Base-by-base conservation (phyloP, 768 basidiomycete genomes). In the Dendrothele bispora region DNA sequence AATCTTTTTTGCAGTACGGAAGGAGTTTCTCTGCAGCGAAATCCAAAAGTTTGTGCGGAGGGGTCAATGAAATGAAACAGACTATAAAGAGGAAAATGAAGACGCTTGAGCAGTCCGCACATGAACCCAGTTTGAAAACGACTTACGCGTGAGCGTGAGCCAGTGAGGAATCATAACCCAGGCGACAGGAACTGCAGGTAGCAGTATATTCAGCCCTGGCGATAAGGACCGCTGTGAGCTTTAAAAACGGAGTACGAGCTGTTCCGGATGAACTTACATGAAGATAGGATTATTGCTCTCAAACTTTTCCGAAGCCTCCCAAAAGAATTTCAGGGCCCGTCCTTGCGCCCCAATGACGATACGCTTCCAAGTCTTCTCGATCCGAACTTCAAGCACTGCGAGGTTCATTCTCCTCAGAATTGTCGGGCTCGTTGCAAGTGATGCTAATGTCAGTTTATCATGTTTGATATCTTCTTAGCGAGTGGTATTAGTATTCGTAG, bases 21-120 rank as follows among this genome's bases (percentile, higher is more conserved):
- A 74, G 67, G 50, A 79, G 64, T 43, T 80, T 75, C 59, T 80
- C 75, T 7, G 73, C 76, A 32, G 71, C 74, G 54, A 66, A 80
- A 46, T 81, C 77, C 41, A 80, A 72, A 7, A 79, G 59, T 18
- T 70, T 71, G 47, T 73, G 74, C 20, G 80, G 67, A 2, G 79
- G 74, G 15, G 81, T 70, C 36, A 80, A 73, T 8, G 77, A 61
- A 39, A 78, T 46, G 56, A 79, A 75, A 46, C 65, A 74, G 8
- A 78, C 75, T 79, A 39, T 12, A n/a, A 42, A 20, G 12, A 39
- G 22, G n/a, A 28, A 6, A 37, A n/a, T 40, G 20, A n/a, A 34
- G 32, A 42, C 39, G 22, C 10, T 18, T 26, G 8, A 22, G 10
- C 34, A 28, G 29, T 7, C 8, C 17, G 20, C 47, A 17, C 34